phyloP scores from a whole-genome alignment of 2,329 filamentous ascomycete species.

The Aureobasidium sp. region DNA sequence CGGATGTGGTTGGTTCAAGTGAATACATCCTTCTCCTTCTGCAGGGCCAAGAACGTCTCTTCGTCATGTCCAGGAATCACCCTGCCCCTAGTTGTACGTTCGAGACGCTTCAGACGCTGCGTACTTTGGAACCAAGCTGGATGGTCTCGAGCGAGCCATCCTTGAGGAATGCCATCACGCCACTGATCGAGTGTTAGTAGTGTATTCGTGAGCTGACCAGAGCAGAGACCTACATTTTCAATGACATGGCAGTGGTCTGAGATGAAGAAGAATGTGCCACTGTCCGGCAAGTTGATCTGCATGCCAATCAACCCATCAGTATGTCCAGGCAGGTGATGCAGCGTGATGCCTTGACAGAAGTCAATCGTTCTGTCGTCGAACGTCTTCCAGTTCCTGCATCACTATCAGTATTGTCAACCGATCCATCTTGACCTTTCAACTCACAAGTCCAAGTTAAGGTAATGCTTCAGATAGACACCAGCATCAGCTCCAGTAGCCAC shows the following conservation, averaged over 20 bases:
- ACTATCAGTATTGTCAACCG: not conserved
- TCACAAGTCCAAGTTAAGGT: slow-evolving; percentile 25
- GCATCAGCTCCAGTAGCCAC: slow-evolving; percentile 28
- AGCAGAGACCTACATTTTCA: too few relatives aligned
- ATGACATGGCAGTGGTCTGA: slow-evolving; percentile 30
- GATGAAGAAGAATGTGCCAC: slow-evolving; percentile 27
- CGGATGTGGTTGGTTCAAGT: slow-evolving; percentile 9
- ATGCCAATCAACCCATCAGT: slow-evolving; percentile 28
- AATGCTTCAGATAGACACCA: slow-evolving; percentile 28
- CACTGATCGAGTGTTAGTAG: too few relatives aligned
- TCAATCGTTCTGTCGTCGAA: slow-evolving; percentile 28
- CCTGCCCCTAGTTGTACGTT: slow-evolving; percentile 22
- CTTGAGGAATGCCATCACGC: slow-evolving; percentile 28
- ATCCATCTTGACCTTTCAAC: not conserved
- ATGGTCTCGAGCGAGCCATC: slow-evolving; percentile 29
- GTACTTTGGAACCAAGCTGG: slow-evolving; percentile 28
- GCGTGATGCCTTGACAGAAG: slow-evolving; percentile 28
- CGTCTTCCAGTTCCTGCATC: slow-evolving; percentile 27
- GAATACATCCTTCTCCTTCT: slow-evolving; percentile 20
- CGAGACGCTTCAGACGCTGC: slow-evolving; percentile 25
- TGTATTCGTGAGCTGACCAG: too few relatives aligned
- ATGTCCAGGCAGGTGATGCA: slow-evolving; percentile 29
- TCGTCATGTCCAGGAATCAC: slow-evolving; percentile 30
- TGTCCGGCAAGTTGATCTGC: slow-evolving; percentile 28
- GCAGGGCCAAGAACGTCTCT: slow-evolving; percentile 22